Evolutionary conservation across 805 yeast species (phyloP).

Genomic region (Candida maris): DNA sequence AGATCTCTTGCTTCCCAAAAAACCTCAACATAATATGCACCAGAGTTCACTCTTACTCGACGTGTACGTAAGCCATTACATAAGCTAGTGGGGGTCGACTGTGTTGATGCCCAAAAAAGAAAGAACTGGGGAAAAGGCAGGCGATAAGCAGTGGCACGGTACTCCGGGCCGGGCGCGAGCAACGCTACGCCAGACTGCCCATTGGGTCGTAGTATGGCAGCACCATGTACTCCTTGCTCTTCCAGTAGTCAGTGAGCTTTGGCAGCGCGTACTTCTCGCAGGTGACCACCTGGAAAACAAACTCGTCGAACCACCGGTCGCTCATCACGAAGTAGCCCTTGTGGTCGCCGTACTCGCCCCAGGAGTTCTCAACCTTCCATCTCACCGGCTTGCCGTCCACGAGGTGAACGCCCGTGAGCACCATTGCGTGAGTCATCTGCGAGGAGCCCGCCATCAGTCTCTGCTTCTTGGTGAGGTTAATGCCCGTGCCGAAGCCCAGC

Average conservation of each 20-base stretch:
- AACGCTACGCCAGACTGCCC: conserved; percentile 74
- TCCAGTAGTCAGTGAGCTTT: conserved; percentile 41
- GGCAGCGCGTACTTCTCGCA: conserved; percentile 32
- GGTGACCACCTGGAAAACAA: conserved; percentile 65
- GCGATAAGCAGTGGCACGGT: no score
- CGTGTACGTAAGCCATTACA: no score
- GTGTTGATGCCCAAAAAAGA: no score
- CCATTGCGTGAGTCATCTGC: conserved; percentile 90
- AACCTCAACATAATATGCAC: no score
- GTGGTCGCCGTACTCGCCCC: conserved; percentile 70
- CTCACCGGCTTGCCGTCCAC: conserved; percentile 55
- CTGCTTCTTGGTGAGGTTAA: conserved; percentile 34
- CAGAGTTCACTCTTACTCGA: no score
- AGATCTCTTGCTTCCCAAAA: no score
- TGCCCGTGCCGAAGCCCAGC: conserved; percentile 44
- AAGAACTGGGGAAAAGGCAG: no score
- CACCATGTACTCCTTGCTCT: conserved; percentile 45
- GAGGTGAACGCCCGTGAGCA: conserved; percentile 75
- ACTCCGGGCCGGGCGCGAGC: no score
- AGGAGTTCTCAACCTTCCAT: conserved; percentile 76
- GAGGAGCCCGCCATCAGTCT: conserved; percentile 41
- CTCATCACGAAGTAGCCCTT: conserved; percentile 73
- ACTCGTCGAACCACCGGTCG: conserved; percentile 72
- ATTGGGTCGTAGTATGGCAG: conserved; percentile 74
- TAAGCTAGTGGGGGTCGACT: no score